Base-by-base conservation (phyloP, 306 rosid species). In the Fagus sylvatica region DNA sequence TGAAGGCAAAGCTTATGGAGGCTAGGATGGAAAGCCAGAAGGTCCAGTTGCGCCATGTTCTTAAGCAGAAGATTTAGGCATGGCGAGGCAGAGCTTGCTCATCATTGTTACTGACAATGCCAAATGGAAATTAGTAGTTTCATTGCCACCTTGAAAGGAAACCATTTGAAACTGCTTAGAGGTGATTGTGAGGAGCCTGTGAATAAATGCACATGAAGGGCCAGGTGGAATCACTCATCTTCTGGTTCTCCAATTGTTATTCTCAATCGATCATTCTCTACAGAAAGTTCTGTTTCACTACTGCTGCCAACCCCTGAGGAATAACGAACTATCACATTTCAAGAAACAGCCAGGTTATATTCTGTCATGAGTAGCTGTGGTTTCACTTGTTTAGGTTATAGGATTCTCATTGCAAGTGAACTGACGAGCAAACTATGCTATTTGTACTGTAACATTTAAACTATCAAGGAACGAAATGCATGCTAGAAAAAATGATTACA, bases 11-110 rank as follows among this genome's bases (percentile, higher is more conserved):
- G 86, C 94, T 94, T 59, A 33, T 94, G 79, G 98, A 94, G 88
- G 97, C 98, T 42, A 92, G 98, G 82, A 85, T 89, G 83, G 98
- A 90, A 77, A 87, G 87, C 82, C 94, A 92, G 80, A 94, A 90
- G 77, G 79, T 92, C 64, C 96, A 92, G 71, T 77, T 94, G 80
- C 95, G 97, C 76, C 95, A 94, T 40, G 97, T 92, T 73, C 97
- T 94, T 59, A 90, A 90, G 74, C 95, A 94, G 82, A 94, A 92
- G 89, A 88, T 84, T 75, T 91, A 88, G 86, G 74, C 71, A 76
- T 76, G 75, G 78, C 12, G 56, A 71, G 74, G 71, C 78, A 69
- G 59, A 75, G 76, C 53, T 86, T 80, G 68, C 72, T 71, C 77
- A 46, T 73, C 53, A 6, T 81, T 76, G 34, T 61, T 43, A 46